Evolutionary conservation across 2,329 filamentous ascomycete species (phyloP), one percentile per base, ranked within the genome.

Genomic region (Coniochaeta sp.): DNA sequence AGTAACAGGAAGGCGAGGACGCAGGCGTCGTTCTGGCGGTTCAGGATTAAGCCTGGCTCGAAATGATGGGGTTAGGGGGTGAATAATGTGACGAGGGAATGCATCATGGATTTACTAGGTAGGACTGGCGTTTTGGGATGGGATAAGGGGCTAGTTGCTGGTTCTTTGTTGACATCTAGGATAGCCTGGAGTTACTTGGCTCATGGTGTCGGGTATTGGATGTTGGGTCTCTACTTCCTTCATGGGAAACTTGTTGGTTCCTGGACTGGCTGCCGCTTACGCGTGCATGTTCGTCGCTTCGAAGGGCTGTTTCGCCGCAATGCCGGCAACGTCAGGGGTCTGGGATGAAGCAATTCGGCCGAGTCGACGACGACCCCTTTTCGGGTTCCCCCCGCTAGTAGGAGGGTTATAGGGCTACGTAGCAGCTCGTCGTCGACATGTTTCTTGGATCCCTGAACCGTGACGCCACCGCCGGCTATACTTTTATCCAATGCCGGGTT

Each of bases 1-100:
- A n/a, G n/a, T n/a, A 50, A 16, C 54, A 55, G 32, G 14, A 47
- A 47, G 26, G 45, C 24, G 4, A 30, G 26, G 45, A 26, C 24
- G 26, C 26, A 28, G 26, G 8, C 6, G 26, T 47, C 45, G 26
- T 47, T 47, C 9, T 47, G 45, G 45, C 28, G 27, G 13, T 31
- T 42, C 9, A 42, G 20, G 20, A 13, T 42, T 22, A 42, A 42
- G 38, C 38, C 38, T 22, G 38, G 38, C 38, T 26, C 38, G 38
- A 42, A 42, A 22, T 42, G 38, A 42, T 26, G 22, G 14, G 12
- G 12, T 42, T 8, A 14, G 8, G 38, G 20, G 5, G 13, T 3
- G 18, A 8, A 10, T 22, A 5, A 14, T 13, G 38, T 26, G 38
- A 42, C 12, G 38, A 14, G 38, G 22, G 38, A 7, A 42, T 14